phyloP scores from a whole-genome alignment of 2,329 filamentous ascomycete genomes.

The Elsinoe necatrix region DNA sequence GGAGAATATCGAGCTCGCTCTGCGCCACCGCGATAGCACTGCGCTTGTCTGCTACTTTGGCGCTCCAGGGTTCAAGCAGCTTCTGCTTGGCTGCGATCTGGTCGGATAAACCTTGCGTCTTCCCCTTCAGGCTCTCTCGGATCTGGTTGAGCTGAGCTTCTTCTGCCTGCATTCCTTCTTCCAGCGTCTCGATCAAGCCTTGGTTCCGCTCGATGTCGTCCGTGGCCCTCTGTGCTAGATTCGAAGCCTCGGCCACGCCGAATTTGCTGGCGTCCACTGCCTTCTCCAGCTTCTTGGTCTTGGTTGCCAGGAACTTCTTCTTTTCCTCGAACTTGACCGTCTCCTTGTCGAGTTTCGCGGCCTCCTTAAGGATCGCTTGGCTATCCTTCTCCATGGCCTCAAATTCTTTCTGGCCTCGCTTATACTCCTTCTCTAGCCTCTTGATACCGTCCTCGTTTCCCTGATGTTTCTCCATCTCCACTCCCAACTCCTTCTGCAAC shows the following conservation, averaged over 20 bases:
- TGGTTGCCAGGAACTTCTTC: slow-evolving; percentile 81
- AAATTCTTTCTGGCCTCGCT: slow-evolving; percentile 72
- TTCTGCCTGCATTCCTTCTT: slow-evolving; percentile 66
- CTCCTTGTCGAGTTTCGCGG: slow-evolving; percentile 91
- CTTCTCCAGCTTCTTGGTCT: slow-evolving; percentile 93
- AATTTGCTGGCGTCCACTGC: slow-evolving; percentile 68
- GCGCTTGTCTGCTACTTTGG: slow-evolving; percentile 93
- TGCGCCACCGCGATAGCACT: slow-evolving; percentile 90
- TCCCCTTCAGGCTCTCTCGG: slow-evolving; percentile 81
- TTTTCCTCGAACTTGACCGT: slow-evolving; percentile 97
- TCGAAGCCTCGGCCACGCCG: slow-evolving; percentile 63
- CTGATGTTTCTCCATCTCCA: slow-evolving; percentile 83
- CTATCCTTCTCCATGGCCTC: slow-evolving; percentile 74
- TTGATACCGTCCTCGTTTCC: slow-evolving; percentile 88
- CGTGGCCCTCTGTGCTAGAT: slow-evolving; percentile 67
- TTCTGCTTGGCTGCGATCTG: slow-evolving; percentile 89
- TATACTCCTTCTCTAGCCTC: slow-evolving; percentile 74
- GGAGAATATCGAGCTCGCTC: slow-evolving; percentile 85
- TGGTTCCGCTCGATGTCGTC: slow-evolving; percentile 70
- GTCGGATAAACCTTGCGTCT: slow-evolving; percentile 90
- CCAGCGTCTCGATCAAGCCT: slow-evolving; percentile 66
- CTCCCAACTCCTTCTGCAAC: slow-evolving; percentile 77
- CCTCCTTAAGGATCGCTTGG: slow-evolving; percentile 72
- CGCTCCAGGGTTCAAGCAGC: slow-evolving; percentile 89
- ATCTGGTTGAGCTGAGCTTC: slow-evolving; percentile 77